Evolutionary conservation across 2,329 filamentous ascomycete genomes (phyloP).

Genomic region (Pestalotiopsis sp.): DNA sequence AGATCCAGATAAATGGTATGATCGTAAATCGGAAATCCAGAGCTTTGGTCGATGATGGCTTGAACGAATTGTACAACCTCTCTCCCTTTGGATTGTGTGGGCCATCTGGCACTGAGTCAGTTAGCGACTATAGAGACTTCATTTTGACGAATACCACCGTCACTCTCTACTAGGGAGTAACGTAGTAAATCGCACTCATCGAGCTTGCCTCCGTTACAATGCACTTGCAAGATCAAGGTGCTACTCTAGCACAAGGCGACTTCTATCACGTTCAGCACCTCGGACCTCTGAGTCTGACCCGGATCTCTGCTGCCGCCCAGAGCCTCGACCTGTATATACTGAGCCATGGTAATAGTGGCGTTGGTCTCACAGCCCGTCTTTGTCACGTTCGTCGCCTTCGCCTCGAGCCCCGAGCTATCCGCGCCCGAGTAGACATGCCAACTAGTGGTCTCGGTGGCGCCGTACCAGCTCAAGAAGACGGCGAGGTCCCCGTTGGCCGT

Average conservation of each 20-base stretch:
- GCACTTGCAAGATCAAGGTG: no score
- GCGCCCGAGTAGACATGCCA: background rate
- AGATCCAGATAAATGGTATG: no score
- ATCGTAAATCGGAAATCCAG: no score
- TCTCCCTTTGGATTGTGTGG: no score
- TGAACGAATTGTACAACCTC: no score
- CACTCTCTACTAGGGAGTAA: no score
- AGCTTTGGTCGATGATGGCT: no score
- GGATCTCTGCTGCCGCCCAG: background rate
- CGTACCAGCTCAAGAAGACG: constrained; percentile 1
- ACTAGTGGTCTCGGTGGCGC: background rate
- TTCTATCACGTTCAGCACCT: background rate
- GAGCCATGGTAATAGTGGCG: background rate
- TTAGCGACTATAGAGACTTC: no score
- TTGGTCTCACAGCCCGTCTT: background rate
- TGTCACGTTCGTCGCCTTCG: background rate
- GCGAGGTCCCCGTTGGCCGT: background rate
- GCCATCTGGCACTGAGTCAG: no score
- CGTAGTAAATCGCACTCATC: no score
- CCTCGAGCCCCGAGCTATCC: background rate
- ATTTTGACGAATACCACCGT: no score
- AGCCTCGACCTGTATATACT: background rate
- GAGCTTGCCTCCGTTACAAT: no score
- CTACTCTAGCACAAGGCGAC: background rate
- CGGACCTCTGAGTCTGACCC: background rate